These are phyloP conservation scores for Chaetothyriales sp. DNA, from an alignment of 2,329 filamentous ascomycete genomes.

Conservation along the genomic window DNA sequence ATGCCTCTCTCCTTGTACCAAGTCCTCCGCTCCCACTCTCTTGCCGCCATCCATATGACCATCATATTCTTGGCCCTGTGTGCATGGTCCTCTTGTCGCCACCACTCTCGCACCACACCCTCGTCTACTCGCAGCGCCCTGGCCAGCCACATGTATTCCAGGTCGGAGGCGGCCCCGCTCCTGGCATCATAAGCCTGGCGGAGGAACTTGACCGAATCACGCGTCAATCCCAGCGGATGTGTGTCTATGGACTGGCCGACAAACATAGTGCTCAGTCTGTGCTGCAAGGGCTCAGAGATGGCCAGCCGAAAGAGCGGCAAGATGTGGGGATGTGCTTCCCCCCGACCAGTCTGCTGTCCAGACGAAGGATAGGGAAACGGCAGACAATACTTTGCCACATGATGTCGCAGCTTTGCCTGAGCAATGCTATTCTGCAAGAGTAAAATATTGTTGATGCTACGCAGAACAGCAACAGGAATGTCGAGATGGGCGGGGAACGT, in stretches of 20 bases:
- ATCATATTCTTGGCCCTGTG: neutral
- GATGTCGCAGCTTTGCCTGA: neutral
- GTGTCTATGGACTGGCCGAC: neutral
- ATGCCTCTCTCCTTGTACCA: neutral
- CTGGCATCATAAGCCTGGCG: neutral
- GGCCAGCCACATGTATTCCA: neutral
- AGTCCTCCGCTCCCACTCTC: neutral
- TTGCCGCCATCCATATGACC: neutral
- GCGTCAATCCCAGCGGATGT: neutral
- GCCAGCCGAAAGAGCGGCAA: neutral
- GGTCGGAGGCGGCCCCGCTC: neutral
- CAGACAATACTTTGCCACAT: neutral
- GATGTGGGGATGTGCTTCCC: neutral
- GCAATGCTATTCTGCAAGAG: neutral
- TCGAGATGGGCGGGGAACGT: neutral
- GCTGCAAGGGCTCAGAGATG: neutral
- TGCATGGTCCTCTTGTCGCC: neutral
- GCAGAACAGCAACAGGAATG: neutral
- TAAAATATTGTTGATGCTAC: neutral
- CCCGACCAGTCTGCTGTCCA: neutral
- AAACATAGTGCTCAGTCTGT: neutral
- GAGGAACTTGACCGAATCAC: neutral
- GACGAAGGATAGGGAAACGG: neutral
- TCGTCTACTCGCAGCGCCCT: neutral
- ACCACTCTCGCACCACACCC: neutral